phyloP scores from a whole-genome alignment of 2,329 filamentous ascomycete genomes.

The Pseudogymnoascus sp. region DNA sequence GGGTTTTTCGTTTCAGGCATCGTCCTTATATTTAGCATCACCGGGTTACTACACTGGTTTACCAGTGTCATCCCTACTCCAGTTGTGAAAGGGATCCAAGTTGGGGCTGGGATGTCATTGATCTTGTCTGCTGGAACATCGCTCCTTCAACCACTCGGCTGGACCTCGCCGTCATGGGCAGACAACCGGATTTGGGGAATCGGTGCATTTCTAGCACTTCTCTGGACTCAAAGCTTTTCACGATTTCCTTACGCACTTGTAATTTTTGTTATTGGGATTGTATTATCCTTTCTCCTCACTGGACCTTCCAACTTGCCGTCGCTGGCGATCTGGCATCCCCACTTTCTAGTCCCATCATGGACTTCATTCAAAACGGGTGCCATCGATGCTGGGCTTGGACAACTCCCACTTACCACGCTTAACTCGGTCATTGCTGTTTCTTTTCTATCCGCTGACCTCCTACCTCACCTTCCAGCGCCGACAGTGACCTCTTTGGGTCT shows the following conservation, averaged over 20 bases:
- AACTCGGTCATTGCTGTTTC: slow-evolving; percentile 89
- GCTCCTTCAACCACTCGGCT: slow-evolving; percentile 61
- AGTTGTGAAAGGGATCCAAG: slow-evolving; percentile 89
- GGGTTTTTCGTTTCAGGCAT: slow-evolving; percentile 70
- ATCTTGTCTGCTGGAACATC: slow-evolving; percentile 67
- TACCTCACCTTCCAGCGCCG: slow-evolving; percentile 62
- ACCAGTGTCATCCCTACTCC: slow-evolving; percentile 72
- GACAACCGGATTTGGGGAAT: slow-evolving; percentile 77
- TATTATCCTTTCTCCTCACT: slow-evolving; percentile 50
- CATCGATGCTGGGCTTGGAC: slow-evolving; percentile 56
- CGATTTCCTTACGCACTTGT: slow-evolving; percentile 71
- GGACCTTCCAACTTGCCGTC: slow-evolving; percentile 38
- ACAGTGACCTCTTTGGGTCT: slow-evolving; percentile 70
- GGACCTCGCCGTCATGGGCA: slow-evolving; percentile 56
- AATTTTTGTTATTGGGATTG: slow-evolving; percentile 61
- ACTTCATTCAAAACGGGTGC: slow-evolving; percentile 44
- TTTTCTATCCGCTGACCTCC: slow-evolving; percentile 68
- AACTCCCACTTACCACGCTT: slow-evolving; percentile 82
- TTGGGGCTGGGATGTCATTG: slow-evolving; percentile 81
- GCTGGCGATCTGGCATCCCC: slow-evolving; percentile 55
- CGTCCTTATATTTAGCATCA: slow-evolving; percentile 70
- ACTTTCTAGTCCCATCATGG: slow-evolving; percentile 38
- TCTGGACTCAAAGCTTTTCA: slow-evolving; percentile 57
- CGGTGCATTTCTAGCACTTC: slow-evolving; percentile 63
- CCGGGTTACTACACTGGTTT: slow-evolving; percentile 69